Base-by-base conservation (phyloP, 495 filamentous ascomycete species). In the Ascobolus immersus region DNA sequence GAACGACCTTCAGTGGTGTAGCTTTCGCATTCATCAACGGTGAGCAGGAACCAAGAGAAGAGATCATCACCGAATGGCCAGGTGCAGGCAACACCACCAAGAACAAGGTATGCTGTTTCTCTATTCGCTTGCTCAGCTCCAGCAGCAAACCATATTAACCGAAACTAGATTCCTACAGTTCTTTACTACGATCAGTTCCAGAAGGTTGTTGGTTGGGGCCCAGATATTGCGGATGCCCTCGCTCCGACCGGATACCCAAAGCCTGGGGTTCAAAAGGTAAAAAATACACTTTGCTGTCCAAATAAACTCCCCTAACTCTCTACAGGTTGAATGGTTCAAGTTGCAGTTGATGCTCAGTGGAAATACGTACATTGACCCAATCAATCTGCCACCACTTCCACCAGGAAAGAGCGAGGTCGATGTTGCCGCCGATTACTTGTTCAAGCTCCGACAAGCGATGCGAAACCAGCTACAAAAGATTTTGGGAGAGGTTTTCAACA, bases 151-250 rank as follows among this genome's bases (percentile, higher is more conserved):
- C 11, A 5, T 23, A 25, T 26, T 28, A 23, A 35, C 29, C 32
- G 14, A 34, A 32, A 25, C 2, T 48, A 77, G 73, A 79, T 79
- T 39, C 73, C 73, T 10, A 79, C 73, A 7, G 73, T 79, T 17
- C 62, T 79, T 32, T 79, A 79, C 52, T 79, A 79, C 43, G 73
- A 79, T 44, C 72, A 77, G 49, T 73, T 77, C 50, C 73, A 79
- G 47, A 74, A 79, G 44, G 73, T 79, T 21, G 73, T 79, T 7
- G 73, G 73, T 14, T 79, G 73, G 73, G 73, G 73, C 27, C 73
- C 73, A 5, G 73, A 79, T 52, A 79, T 79, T 39, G 70, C 73
- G 19, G 73, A 79, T 45, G 73, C 73, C 17, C 57, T 79, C 35
- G 73, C 73, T 34, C 73, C 74, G 17, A 78, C 73, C 25, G 73